phyloP scores from a whole-genome alignment of 306 rosid species.

The Acacia confusa region DNA sequence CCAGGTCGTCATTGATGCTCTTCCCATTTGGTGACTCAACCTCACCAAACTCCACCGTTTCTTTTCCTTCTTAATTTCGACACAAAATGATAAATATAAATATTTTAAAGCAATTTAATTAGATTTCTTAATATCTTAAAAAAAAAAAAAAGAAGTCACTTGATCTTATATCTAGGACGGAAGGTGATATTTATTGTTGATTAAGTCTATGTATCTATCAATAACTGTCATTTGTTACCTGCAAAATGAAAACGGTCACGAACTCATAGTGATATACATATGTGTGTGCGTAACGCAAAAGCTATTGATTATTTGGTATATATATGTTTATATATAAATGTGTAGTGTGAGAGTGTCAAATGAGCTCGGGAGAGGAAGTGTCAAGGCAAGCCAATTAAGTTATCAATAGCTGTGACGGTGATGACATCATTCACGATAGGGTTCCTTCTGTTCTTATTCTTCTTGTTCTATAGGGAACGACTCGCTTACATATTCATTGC shows the following conservation, averaged over 20 bases:
- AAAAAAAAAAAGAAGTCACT: no score
- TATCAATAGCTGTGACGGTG: conserved; percentile 41
- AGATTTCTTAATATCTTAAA: no score
- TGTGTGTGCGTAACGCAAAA: neutral
- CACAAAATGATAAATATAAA: no score
- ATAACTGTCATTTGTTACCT: neutral
- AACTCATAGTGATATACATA: neutral
- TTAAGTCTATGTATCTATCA: neutral
- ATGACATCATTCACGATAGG: conserved; percentile 44
- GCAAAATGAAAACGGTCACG: neutral
- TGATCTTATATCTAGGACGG: no score
- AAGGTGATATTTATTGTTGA: neutral
- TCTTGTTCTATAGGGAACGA: conserved; percentile 42
- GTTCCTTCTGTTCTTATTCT: conserved; percentile 37
- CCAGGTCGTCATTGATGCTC: conserved; percentile 40
- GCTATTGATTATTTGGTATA: no score
- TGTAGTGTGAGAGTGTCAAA: conserved; percentile 56
- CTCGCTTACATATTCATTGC: conserved; percentile 48
- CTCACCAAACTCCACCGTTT: neutral
- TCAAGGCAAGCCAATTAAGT: conserved; percentile 52
- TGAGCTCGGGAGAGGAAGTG: conserved; percentile 56
- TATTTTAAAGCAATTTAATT: no score
- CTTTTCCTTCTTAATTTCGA: neutral
- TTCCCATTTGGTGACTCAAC: conserved; percentile 46
- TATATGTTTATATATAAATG: neutral